phyloP scores from a whole-genome alignment of 116 monocot genomes.

The Iris pallida region DNA sequence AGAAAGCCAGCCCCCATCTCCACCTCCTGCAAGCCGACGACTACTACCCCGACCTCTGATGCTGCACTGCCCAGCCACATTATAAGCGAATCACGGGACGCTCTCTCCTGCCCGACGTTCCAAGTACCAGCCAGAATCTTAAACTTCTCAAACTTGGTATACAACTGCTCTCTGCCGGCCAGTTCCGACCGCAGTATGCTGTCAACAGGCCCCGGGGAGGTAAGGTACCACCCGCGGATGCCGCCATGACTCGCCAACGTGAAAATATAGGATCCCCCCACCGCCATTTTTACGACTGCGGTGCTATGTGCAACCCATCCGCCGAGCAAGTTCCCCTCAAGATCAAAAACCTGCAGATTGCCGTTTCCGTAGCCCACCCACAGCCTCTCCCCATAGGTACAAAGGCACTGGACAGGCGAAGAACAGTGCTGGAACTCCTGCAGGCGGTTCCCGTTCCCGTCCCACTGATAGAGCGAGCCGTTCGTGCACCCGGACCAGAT shows the following conservation, averaged over 20 bases:
- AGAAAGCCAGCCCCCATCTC: constrained; percentile 91
- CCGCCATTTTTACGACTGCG: constrained; percentile 53
- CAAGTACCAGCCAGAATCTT: constrained; percentile 67
- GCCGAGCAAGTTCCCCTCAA: constrained; percentile 56
- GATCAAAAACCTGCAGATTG: constrained; percentile 49
- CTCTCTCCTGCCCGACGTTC: constrained; percentile 88
- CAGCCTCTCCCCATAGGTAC: constrained; percentile 35
- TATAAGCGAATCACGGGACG: constrained; percentile 55
- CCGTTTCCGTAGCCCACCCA: constrained; percentile 60
- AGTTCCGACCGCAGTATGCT: constrained; percentile 36
- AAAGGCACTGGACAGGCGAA: constrained; percentile 49
- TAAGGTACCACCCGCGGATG: constrained; percentile 65
- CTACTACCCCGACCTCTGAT: constrained; percentile 54
- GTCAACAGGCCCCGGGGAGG: constrained; percentile 62
- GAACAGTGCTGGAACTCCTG: constrained; percentile 55
- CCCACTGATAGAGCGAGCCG: constrained; percentile 67
- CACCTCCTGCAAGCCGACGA: constrained; percentile 74
- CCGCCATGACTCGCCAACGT: constrained; percentile 67
- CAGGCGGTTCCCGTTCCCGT: constrained; percentile 55
- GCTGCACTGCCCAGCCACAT: constrained; percentile 53
- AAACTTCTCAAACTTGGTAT: constrained; percentile 44
- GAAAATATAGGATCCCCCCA: constrained; percentile 42
- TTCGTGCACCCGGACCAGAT: constrained; percentile 74
- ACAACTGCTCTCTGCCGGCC: constrained; percentile 21
- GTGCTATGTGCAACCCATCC: constrained; percentile 69